Conservation (phyloP, 768 basidiomycete genomes). For the Tricholoma sp. region DNA sequence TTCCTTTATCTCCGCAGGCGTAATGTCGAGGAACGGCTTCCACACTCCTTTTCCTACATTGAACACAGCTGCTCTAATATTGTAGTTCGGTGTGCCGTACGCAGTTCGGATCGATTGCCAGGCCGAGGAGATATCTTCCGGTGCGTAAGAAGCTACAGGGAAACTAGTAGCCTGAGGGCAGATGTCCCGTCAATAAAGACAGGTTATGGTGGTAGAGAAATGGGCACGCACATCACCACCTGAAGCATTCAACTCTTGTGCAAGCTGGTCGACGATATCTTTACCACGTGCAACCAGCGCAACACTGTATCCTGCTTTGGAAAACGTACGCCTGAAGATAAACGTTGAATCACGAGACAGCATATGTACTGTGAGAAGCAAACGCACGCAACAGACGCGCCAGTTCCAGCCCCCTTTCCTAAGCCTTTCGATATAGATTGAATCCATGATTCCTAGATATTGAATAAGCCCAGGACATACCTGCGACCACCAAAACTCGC, state of each 20-base stretch:
- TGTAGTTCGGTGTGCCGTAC: constrained; percentile 43
- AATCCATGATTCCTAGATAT: too few species aligned
- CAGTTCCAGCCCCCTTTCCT: constrained; percentile 48
- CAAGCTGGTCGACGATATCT: constrained; percentile 45
- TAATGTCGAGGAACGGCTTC: constrained; percentile 65
- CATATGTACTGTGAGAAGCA: background rate
- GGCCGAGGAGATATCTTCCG: constrained; percentile 44
- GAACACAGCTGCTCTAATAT: constrained; percentile 58
- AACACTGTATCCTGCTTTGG: constrained; percentile 59
- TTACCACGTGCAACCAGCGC: constrained; percentile 60
- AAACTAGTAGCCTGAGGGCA: constrained; percentile 50
- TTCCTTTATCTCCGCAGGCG: constrained; percentile 49
- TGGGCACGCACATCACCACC: constrained; percentile 51
- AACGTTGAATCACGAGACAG: background rate
- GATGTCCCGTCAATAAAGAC: background rate
- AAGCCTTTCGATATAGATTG: constrained; percentile 27
- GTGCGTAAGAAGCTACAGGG: constrained; percentile 45
- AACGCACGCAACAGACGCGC: constrained; percentile 53
- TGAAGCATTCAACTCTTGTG: constrained; percentile 45
- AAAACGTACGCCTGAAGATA: constrained; percentile 46
- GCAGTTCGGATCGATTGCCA: constrained; percentile 41
- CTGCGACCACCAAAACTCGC: constrained; percentile 2
- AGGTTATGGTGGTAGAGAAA: background rate
- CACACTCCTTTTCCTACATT: constrained; percentile 55
- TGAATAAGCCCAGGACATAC: background rate